A percentile compares a stretch with the other conserved stretches of the same genome.
phyloP scores from a whole-genome alignment of 441 rosid genomes.

The Flueggea neowawraea region DNA sequence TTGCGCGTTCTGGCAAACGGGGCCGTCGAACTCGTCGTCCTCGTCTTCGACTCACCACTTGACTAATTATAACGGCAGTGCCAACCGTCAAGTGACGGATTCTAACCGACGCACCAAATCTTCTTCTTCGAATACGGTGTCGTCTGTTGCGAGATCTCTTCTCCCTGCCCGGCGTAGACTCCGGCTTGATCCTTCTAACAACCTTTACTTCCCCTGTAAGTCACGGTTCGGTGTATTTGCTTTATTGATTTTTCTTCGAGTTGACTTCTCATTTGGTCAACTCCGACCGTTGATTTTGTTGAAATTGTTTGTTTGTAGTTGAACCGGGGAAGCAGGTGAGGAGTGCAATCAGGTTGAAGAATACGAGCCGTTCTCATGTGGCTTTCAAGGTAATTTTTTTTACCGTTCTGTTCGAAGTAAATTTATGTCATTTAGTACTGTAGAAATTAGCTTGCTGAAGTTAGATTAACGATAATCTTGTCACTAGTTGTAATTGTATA shows the following conservation, averaged over 20 bases:
- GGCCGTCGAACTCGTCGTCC: slow-evolving; percentile 35
- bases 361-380: slow-evolving; percentile 82
- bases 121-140: slow-evolving; percentile 32
- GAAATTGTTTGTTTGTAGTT: slow-evolving; percentile 39
- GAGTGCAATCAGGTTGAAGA: slow-evolving; percentile 85
- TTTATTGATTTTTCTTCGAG: slow-evolving; percentile 8
- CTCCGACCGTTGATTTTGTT: background rate
- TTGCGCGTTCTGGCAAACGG: slow-evolving; percentile 76
- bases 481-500: too few relatives aligned
- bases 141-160: slow-evolving; percentile 82
- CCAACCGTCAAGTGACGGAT: slow-evolving; percentile 12
- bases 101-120: slow-evolving; percentile 22
- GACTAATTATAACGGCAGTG: slow-evolving; percentile 20
- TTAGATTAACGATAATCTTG: too few relatives aligned
- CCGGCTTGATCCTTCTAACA: slow-evolving; percentile 78
- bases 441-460: background rate
- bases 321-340: slow-evolving; percentile 97
- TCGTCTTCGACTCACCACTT: slow-evolving; percentile 57
- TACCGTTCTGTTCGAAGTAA: background rate
- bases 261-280: background rate
- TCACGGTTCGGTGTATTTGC: background rate
- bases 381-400: slow-evolving; percentile 71
- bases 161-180: slow-evolving; percentile 85
- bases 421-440: background rate
- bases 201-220: slow-evolving; percentile 84